Evolutionary conservation across 148 eudicot species (phyloP).

Genomic region (Oxyria digyna): DNA sequence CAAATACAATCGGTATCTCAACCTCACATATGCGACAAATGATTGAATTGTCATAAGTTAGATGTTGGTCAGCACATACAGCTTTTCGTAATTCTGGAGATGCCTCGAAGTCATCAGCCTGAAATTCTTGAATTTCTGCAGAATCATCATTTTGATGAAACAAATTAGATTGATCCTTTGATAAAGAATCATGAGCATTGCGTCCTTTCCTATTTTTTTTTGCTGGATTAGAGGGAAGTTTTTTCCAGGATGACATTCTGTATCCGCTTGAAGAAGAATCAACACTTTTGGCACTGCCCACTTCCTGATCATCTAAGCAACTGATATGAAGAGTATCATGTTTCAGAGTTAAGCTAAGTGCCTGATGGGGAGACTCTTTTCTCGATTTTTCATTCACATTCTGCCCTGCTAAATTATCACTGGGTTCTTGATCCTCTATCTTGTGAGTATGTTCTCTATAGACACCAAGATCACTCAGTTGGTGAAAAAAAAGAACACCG

Average conservation of each 20-base stretch:
- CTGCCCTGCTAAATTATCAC: conserved; percentile 17
- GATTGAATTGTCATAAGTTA: conserved; percentile 50
- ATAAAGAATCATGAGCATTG: conserved; percentile 31
- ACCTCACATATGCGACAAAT: conserved; percentile 98
- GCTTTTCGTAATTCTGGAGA: conserved; percentile 38
- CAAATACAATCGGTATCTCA: conserved; percentile 86
- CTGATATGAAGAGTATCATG: conserved; percentile 23
- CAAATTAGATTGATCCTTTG: conserved; percentile 33
- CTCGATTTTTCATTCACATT: conserved; percentile 27
- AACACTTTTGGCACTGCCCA: conserved; percentile 56
- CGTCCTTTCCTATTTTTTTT: conserved; percentile 38
- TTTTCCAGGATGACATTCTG: conserved; percentile 95
- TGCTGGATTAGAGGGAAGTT: conserved; percentile 67
- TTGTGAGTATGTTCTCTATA: conserved; percentile 45
- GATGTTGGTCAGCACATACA: conserved; percentile 48
- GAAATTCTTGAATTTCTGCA: conserved; percentile 24
- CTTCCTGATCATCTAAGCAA: conserved; percentile 39
- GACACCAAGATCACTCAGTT: conserved; percentile 86
- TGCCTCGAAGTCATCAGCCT: conserved; percentile 33
- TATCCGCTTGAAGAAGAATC: conserved; percentile 61
- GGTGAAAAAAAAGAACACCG: conserved; percentile 52
- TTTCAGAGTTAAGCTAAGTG: conserved; percentile 26
- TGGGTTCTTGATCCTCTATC: conserved; percentile 17
- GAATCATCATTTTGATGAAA: conserved; percentile 33
- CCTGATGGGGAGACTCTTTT: conserved; percentile 31